phyloP scores from a whole-genome alignment of 2,329 filamentous ascomycete species.

The Pyricularia sp. region DNA sequence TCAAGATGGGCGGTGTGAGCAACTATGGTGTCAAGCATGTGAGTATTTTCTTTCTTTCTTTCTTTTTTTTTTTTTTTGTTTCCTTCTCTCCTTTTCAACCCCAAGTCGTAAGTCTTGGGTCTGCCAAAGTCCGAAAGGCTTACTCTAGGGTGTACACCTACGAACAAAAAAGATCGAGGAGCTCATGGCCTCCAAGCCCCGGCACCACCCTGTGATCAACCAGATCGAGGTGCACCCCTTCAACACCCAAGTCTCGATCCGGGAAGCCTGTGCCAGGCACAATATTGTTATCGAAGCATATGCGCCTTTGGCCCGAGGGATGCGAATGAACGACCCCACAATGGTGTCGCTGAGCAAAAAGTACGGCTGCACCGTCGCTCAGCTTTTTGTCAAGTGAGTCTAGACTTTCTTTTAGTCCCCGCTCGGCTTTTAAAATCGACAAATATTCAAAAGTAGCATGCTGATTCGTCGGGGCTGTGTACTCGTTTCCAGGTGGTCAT shows the following conservation, averaged over 20 bases:
- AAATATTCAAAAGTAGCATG: not conserved
- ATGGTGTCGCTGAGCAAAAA: conserved; percentile 50
- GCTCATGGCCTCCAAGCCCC: conserved; percentile 48
- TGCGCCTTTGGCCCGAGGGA: conserved; percentile 59
- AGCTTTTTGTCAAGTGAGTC: conserved; percentile 50
- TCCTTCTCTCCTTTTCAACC: not conserved
- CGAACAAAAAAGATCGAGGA: conserved; percentile 41
- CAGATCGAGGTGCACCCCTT: conserved; percentile 77
- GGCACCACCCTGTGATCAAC: conserved; percentile 56
- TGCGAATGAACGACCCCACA: conserved; percentile 54
- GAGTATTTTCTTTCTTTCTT: conserved; percentile 16
- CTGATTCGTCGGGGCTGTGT: not conserved
- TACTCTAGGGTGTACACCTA: not conserved
- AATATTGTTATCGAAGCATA: conserved; percentile 66
- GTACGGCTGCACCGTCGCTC: conserved; percentile 57
- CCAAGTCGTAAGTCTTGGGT: not conserved
- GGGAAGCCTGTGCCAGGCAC: conserved; percentile 50
- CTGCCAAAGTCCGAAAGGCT: rapidly evolving
- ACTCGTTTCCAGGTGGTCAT: conserved; percentile 44
- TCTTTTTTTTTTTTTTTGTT: conserved; percentile 7
- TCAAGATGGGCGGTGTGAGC: conserved; percentile 59
- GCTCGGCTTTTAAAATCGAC: not conserved
- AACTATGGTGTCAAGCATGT: conserved; percentile 69
- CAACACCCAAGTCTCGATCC: conserved; percentile 58
- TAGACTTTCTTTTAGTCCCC: not conserved